phyloP scores from a whole-genome alignment of 2,329 filamentous ascomycete genomes.

The Fusarium sp. region DNA sequence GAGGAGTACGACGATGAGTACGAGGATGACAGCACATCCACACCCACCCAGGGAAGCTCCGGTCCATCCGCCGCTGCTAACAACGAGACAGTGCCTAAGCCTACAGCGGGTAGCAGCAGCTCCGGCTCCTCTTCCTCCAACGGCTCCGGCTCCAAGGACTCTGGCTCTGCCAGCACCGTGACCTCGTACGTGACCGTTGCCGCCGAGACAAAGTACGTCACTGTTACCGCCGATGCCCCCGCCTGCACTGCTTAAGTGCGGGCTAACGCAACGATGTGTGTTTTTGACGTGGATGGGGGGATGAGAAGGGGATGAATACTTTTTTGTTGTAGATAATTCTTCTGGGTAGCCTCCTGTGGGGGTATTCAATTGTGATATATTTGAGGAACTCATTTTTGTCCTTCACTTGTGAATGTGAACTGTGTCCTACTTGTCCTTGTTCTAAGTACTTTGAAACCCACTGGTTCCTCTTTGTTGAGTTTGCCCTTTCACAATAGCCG shows the following conservation, averaged over 20 bases:
- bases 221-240: slow-evolving; percentile 32
- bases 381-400: slow-evolving; percentile 34
- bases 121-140: not conserved
- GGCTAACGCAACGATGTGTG: too few species aligned
- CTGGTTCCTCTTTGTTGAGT: too few species aligned
- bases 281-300: not conserved
- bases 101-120: slow-evolving; percentile 5
- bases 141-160: slow-evolving; percentile 5
- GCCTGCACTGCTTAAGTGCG: slow-evolving; percentile 31
- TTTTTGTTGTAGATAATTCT: slow-evolving; percentile 49
- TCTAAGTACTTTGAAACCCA: not conserved
- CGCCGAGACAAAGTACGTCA: slow-evolving; percentile 32
- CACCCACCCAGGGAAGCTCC: slow-evolving; percentile 9
- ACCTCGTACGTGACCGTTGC: slow-evolving; percentile 39
- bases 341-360: slow-evolving; percentile 49
- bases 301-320: slow-evolving; percentile 4
- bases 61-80: slow-evolving; percentile 14
- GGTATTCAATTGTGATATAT: slow-evolving; percentile 48
- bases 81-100: slow-evolving; percentile 7
- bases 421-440: not conserved
- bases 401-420: not conserved
- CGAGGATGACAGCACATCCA: not conserved
- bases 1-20: slow-evolving; percentile 24
- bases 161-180: slow-evolving; percentile 19
- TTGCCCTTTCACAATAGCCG: too few species aligned